Evolutionary conservation across 176 grass and related monocot genomes (phyloP).

Genomic region (Themeda triandra): DNA sequence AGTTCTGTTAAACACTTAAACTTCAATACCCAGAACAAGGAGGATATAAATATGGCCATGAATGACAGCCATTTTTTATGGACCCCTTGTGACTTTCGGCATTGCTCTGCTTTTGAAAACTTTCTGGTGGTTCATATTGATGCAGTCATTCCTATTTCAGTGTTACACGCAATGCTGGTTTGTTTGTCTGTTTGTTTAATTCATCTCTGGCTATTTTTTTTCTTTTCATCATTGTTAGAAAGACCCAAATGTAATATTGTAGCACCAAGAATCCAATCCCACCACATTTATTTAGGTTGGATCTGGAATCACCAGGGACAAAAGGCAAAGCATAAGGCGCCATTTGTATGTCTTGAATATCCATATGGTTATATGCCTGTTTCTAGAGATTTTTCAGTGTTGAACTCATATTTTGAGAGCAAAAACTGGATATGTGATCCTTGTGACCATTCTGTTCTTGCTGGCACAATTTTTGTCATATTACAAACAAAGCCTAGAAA

Average conservation of each 20-base stretch:
- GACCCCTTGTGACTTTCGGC: neutral
- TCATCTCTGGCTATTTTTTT: conserved; percentile 17
- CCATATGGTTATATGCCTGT: neutral
- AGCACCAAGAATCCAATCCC: neutral
- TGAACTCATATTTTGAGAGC: neutral
- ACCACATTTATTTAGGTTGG: neutral
- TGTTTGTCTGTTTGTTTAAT: conserved; percentile 12
- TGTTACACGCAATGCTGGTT: neutral
- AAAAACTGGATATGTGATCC: neutral
- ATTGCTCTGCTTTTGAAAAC: neutral
- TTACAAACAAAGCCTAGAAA: neutral
- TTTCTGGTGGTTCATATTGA: neutral
- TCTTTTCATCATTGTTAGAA: neutral
- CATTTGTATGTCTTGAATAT: conserved; percentile 8
- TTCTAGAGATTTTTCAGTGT: neutral
- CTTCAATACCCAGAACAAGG: neutral
- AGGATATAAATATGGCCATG: neutral
- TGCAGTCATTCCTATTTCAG: neutral
- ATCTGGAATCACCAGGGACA: neutral
- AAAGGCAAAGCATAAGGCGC: neutral
- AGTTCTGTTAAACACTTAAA: conserved; percentile 1
- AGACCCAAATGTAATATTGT: neutral
- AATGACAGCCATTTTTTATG: neutral
- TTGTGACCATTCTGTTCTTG: neutral
- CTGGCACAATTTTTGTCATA: neutral